Evolutionary conservation across 768 basidiomycete genomes (phyloP), one percentile per base, ranked within the genome.

Genomic region (Russula ochroleuca): DNA sequence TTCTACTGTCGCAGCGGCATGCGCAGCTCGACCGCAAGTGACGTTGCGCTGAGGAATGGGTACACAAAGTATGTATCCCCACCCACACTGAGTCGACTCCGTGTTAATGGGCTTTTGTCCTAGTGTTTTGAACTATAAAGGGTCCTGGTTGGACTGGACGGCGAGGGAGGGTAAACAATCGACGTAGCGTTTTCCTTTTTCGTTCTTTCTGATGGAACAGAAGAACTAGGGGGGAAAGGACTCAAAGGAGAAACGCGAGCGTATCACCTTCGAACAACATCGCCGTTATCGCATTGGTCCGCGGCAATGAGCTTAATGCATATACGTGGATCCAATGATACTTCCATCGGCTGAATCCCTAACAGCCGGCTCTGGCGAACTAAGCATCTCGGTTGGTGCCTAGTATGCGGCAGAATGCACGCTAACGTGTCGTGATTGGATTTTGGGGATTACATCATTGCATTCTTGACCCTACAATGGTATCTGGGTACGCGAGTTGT

Each of bases 101-200:
- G 7, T 33, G 6, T 21, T 59, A 19, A 51, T 38, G 33, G 23
- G 10, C 14, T 3, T 52, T 13, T 43, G 1, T 41, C n/a, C 17
- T 37, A 68, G 68, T 52, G 62, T 68, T 54, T 73, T 84, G 62
- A 94, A 94, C 70, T 96, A 93, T 73, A 83, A 82, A 67, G 93
- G 93, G 10, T 92, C 90, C 21, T 96, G 92, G 91, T 73, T 92
- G 58, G 90, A 95, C 68, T 96, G 93, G 93, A 81, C 83, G 14
- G 76, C 77, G 70, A 74, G 78, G 77, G 72, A 85, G 77, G 67
- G 78, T 78, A 70, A 79, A 70, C 66, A 77, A 74, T 75, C 63
- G 59, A 68, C 52, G 50, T 61, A 63, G 66, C 37, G 33, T 35
- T 15, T 28, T 15, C 59, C 17, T 9, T 49, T 43, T 43, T 23